Base-by-base conservation (phyloP, 768 basidiomycete species). In the Calocera cornea region DNA sequence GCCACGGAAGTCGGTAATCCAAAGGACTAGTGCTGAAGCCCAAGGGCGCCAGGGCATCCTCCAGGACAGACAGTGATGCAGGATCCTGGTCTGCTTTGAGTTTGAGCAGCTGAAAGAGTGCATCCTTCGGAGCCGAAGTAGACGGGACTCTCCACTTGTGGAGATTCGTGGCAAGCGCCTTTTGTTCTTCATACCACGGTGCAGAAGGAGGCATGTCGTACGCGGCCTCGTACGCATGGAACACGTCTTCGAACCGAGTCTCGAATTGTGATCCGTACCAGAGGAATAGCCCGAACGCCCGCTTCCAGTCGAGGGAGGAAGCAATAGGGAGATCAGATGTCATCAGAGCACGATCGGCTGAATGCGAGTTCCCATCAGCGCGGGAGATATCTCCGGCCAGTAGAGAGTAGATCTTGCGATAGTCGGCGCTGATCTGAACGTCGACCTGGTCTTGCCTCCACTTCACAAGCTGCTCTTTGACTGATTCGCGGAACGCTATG, bases 1-100 rank as follows among this genome's bases (percentile, higher is more conserved):
- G 93, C 95, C 95, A 99, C 7, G 90, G 82, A 66, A 97, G 78
- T 24, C 92, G 85, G 74, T 85, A 87, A 75, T 95, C 93, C n/a
- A 85, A 76, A 0, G 88, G 87, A 5, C 86, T 87, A 1, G 88
- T 77, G 0, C 86, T 83, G 70, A 89, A 92, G 27, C 90, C 90
- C 8, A 86, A 78, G 0, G 94, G 88, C 12, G 82, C 77, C 10
- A 95, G 84, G 1, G 87, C 81, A 40, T 69, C 33, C 81, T 86
- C 65, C 83, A 95, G 65, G 44, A 19, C 19, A 24, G 44, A 47
- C 5, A 19, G 44, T 19, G 44, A 47, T 84, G 83, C 47, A 84
- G 89, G 71, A 81, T 84, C 82, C 1, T 87, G 86, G 66, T 92
- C 87, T 11, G 89, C 83, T 75, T 86, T 49, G 10, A 97, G 80